Evolutionary conservation across 495 filamentous ascomycete genomes (phyloP).

Genomic region (Penicillium dipodomyicola): DNA sequence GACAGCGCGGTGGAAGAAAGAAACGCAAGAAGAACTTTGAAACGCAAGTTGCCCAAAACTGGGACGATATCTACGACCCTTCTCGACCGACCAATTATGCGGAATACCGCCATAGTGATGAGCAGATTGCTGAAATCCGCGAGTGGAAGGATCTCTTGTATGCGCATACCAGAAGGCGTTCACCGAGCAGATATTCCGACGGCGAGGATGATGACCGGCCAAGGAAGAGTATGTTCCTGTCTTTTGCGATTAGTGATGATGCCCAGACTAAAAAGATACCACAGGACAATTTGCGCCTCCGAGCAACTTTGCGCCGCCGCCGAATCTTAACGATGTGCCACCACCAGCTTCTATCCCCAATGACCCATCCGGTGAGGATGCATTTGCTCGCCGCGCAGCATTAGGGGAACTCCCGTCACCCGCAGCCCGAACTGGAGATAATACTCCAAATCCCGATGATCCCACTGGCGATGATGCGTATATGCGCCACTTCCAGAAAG

Average conservation of each 20-base stretch:
- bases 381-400: slow-evolving; percentile 62
- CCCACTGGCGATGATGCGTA: slow-evolving; percentile 68
- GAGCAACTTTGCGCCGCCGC: slow-evolving; percentile 70
- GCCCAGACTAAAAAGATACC: slow-evolving; percentile 7
- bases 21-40: slow-evolving; percentile 82
- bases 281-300: slow-evolving; percentile 73
- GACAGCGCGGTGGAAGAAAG: slow-evolving; percentile 76
- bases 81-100: slow-evolving; percentile 80
- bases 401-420: slow-evolving; percentile 33
- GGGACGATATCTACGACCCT: slow-evolving; percentile 93
- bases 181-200: slow-evolving; percentile 53
- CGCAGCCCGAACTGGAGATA: slow-evolving; percentile 41
- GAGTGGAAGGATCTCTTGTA: slow-evolving; percentile 90
- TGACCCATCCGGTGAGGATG: slow-evolving; percentile 67
- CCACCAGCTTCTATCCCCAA: slow-evolving; percentile 45
- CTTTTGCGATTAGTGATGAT: background rate
- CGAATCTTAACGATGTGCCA: slow-evolving; percentile 44
- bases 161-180: slow-evolving; percentile 62
- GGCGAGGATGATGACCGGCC: slow-evolving; percentile 55
- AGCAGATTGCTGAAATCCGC: slow-evolving; percentile 71
- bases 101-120: slow-evolving; percentile 83
- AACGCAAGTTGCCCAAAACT: slow-evolving; percentile 63
- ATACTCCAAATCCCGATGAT: slow-evolving; percentile 46
- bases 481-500: slow-evolving; percentile 57
- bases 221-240: slow-evolving; percentile 47